phyloP scores from a whole-genome alignment of 768 basidiomycete genomes.

The Pulveroboletus ravenelii region DNA sequence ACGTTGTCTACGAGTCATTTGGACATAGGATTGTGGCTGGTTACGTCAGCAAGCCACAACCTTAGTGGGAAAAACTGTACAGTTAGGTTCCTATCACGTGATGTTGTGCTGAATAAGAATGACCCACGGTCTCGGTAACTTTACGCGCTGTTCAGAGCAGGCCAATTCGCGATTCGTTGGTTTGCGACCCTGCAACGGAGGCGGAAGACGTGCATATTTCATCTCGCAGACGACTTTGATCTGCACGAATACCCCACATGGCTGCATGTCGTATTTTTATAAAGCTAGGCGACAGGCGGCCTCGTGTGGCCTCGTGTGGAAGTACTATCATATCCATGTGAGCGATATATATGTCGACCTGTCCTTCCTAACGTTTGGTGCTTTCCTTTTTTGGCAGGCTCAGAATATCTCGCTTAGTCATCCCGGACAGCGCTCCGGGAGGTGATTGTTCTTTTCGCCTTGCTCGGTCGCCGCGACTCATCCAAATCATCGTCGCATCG shows the following conservation, averaged over 20 bases:
- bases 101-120: conserved; percentile 6
- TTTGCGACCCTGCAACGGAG: background rate
- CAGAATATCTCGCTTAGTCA: conserved; percentile 21
- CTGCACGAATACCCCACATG: no score
- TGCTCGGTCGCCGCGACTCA: conserved; percentile 3
- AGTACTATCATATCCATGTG: no score
- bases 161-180: conserved; percentile 22
- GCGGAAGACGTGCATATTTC: no score
- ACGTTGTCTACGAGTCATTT: background rate
- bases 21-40: no score
- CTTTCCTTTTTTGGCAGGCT: background rate
- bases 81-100: conserved; percentile 10
- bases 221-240: no score
- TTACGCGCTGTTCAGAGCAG: conserved; percentile 9
- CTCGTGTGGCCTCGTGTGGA: no score
- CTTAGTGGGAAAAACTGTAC: conserved; percentile 22
- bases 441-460: conserved; percentile 9
- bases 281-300: no score
- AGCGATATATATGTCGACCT: background rate
- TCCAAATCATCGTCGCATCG: conserved; percentile 12
- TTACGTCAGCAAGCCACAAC: conserved; percentile 27
- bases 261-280: no score
- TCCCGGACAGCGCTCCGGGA: conserved; percentile 9
- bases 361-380: background rate
- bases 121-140: background rate